phyloP scores from a whole-genome alignment of 768 basidiomycete species.

The Tubosaeta brunneosetosa region DNA sequence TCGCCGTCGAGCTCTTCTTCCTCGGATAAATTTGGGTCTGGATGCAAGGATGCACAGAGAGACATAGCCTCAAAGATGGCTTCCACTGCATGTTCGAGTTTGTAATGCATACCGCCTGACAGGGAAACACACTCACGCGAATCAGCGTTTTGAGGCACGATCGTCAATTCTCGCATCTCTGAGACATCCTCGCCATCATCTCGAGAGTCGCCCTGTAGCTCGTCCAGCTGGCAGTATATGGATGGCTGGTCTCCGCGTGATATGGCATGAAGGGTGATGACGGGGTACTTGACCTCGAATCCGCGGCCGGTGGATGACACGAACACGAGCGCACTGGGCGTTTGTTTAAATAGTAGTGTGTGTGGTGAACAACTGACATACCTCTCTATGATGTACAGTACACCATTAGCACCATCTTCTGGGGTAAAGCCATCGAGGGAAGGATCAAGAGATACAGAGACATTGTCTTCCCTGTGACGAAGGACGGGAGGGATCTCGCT shows the following conservation, averaged over 20 bases:
- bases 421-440: slow-evolving; percentile 54
- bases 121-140: slow-evolving; percentile 48
- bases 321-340: slow-evolving; percentile 67
- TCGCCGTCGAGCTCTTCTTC: slow-evolving; percentile 49
- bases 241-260: slow-evolving; percentile 70
- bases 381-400: slow-evolving; percentile 86
- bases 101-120: slow-evolving; percentile 1
- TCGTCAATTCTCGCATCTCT: slow-evolving; percentile 76
- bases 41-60: slow-evolving; percentile 78
- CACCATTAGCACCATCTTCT: slow-evolving; percentile 53
- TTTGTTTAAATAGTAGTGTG: slow-evolving; percentile 3
- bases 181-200: slow-evolving; percentile 35
- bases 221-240: slow-evolving; percentile 94
- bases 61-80: slow-evolving; percentile 85
- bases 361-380: slow-evolving; percentile 27
- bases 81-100: slow-evolving; percentile 51
- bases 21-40: slow-evolving; percentile 48
- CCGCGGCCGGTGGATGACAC: slow-evolving; percentile 65
- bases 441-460: slow-evolving; percentile 68
- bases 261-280: slow-evolving; percentile 90
- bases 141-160: slow-evolving; percentile 56
- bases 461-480: slow-evolving; percentile 66
- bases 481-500: slow-evolving; percentile 80
- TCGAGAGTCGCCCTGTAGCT: slow-evolving; percentile 37
- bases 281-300: slow-evolving; percentile 82